These are phyloP conservation scores for Lumnitzera racemosa DNA, from an alignment of 345 rosid species.

Conservation along the genomic window DNA sequence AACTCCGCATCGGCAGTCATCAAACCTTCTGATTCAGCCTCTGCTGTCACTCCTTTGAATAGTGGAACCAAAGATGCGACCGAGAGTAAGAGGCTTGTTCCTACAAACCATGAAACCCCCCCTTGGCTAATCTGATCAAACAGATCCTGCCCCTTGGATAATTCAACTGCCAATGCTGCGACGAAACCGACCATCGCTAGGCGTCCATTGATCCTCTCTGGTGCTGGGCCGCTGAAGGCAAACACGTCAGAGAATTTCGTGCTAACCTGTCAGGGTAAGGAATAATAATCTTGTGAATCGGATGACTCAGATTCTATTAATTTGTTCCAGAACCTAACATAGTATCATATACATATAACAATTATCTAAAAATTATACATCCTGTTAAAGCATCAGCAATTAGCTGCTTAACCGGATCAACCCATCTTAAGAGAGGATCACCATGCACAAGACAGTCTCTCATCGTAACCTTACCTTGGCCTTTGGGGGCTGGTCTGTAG, in stretches of 20 bases:
- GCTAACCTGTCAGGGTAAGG: slow-evolving; percentile 26
- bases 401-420: no score
- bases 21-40: slow-evolving; percentile 43
- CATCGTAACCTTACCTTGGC: not conserved
- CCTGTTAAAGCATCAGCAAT: no score
- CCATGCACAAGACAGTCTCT: no score
- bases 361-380: no score
- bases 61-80: slow-evolving; percentile 59
- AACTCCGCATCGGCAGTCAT: slow-evolving; percentile 83
- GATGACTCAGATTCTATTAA: no score
- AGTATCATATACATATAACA: no score
- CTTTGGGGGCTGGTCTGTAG: not conserved
- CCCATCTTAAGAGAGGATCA: no score
- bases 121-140: slow-evolving; percentile 52
- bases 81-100: slow-evolving; percentile 43
- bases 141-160: slow-evolving; percentile 60
- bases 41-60: slow-evolving; percentile 44
- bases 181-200: slow-evolving; percentile 88
- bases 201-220: slow-evolving; percentile 84
- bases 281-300: no score
- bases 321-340: no score
- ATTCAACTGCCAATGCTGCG: slow-evolving; percentile 57
- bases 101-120: slow-evolving; percentile 55
- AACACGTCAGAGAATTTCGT: slow-evolving; percentile 50
- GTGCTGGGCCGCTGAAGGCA: slow-evolving; percentile 81